Percentiles rank a stretch among this genome's conserved stretches.
Conservation (phyloP, 345 rosid genomes). For the Salix brachista region DNA sequence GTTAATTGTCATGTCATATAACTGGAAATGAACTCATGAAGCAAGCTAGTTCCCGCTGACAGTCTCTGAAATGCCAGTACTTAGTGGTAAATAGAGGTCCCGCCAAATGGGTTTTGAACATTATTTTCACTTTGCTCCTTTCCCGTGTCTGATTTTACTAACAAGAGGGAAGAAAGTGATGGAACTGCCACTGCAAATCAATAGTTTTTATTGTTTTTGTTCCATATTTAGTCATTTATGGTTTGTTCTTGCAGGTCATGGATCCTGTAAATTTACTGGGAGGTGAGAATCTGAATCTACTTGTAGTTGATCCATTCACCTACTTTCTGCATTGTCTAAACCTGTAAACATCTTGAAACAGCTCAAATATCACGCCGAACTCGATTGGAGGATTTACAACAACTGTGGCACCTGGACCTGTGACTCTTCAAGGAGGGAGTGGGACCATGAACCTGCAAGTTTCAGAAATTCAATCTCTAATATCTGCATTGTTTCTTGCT, state of each 20-base stretch:
- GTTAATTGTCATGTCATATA: background rate
- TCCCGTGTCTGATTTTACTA: background rate
- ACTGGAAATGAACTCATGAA: background rate
- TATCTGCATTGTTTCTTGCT: constrained; percentile 34
- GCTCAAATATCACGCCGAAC: constrained; percentile 37
- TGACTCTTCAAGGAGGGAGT: constrained; percentile 46
- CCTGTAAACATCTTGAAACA: constrained; percentile 27
- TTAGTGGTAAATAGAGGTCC: background rate
- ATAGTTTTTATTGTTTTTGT: background rate
- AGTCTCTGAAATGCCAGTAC: background rate
- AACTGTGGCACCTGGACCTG: constrained; percentile 61
- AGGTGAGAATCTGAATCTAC: constrained; percentile 46
- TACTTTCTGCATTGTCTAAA: background rate
- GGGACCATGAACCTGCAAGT: constrained; percentile 21
- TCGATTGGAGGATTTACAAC: constrained; percentile 34
- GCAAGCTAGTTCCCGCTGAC: background rate
- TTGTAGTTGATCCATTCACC: background rate
- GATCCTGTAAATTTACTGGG: constrained; percentile 65
- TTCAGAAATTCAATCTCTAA: constrained; percentile 23
- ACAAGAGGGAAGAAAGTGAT: background rate
- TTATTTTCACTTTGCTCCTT: background rate
- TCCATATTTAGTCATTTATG: constrained; percentile 1
- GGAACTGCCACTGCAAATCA: background rate
- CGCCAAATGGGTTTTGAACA: background rate
- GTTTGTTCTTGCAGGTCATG: constrained; percentile 54